phyloP scores from a whole-genome alignment of 2,329 filamentous ascomycete genomes.

The Arachnopeziza araneosa region DNA sequence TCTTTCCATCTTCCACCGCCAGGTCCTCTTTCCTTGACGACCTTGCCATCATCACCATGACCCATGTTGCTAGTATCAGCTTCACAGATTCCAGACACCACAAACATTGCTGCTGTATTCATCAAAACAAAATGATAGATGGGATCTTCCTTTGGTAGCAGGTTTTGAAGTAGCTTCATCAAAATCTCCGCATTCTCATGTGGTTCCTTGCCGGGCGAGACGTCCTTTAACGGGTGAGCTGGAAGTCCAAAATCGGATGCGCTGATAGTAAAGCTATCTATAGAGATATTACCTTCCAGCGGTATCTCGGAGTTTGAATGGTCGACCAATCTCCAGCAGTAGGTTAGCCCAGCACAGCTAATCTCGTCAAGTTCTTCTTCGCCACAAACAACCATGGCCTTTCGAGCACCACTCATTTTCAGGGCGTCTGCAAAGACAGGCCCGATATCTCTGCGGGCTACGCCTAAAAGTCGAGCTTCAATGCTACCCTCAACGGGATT shows the following conservation, averaged over 20 bases:
- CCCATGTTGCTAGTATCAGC: slow-evolving; percentile 76
- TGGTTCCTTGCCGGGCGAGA: slow-evolving; percentile 80
- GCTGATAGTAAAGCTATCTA: slow-evolving; percentile 72
- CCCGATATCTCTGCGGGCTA: slow-evolving; percentile 81
- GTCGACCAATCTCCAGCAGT: slow-evolving; percentile 76
- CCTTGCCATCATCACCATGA: slow-evolving; percentile 70
- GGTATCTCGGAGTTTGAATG: slow-evolving; percentile 36
- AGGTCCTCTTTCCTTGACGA: slow-evolving; percentile 77
- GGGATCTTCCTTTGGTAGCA: slow-evolving; percentile 70
- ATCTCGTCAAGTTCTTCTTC: slow-evolving; percentile 94
- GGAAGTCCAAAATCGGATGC: slow-evolving; percentile 85
- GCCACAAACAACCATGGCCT: slow-evolving; percentile 88
- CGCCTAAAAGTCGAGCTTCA: slow-evolving; percentile 89
- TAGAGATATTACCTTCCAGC: slow-evolving; percentile 41
- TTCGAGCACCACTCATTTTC: slow-evolving; percentile 66
- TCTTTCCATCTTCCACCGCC: slow-evolving; percentile 92
- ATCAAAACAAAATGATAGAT: slow-evolving; percentile 91
- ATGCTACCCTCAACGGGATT: slow-evolving; percentile 83
- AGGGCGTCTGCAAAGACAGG: slow-evolving; percentile 85
- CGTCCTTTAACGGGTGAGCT: slow-evolving; percentile 66
- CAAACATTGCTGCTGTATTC: slow-evolving; percentile 85
- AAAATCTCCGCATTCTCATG: slow-evolving; percentile 83
- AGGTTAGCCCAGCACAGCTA: slow-evolving; percentile 80
- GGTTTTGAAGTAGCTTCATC: slow-evolving; percentile 66
- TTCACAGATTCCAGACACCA: slow-evolving; percentile 81